A percentile compares a stretch with the other conserved stretches of the same genome.
Evolutionary conservation across 78 protist species (phyloP).

Genomic region (Dictyostelium capitatum): DNA sequence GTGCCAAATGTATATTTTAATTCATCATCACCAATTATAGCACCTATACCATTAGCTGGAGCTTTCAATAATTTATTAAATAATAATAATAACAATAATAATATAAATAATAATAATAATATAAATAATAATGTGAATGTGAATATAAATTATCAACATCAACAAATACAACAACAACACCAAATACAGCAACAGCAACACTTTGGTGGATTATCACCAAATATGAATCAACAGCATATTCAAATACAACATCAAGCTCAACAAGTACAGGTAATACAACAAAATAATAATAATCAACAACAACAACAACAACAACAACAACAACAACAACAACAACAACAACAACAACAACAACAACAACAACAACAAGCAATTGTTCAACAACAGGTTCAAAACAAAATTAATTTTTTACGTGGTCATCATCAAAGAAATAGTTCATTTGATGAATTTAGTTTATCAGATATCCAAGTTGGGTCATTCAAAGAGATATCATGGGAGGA

Average conservation of each 20-base stretch:
- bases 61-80: background rate
- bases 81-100: background rate
- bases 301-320: background rate
- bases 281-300: background rate
- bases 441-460: constrained; percentile 13
- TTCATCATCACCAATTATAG: background rate
- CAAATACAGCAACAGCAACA: constrained; percentile 19
- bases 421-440: constrained; percentile 66
- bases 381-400: constrained; percentile 1
- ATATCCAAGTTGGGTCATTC: background rate
- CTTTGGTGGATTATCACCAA: constrained; percentile 41
- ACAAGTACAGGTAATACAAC: constrained; percentile 1
- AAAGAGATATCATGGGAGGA: constrained; percentile 62
- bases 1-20: constrained; percentile 3
- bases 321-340: background rate
- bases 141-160: constrained; percentile 6
- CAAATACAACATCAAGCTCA: background rate
- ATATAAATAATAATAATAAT: background rate
- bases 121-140: background rate
- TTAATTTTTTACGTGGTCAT: constrained; percentile 32
- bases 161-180: background rate
- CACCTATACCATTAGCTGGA: background rate
- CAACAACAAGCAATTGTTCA: background rate
- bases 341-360: constrained; percentile 2
- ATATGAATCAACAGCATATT: constrained; percentile 13